Evolutionary conservation across 176 grass and related monocot genomes (phyloP), one percentile per base, ranked within the genome.

Genomic region (Areca catechu): DNA sequence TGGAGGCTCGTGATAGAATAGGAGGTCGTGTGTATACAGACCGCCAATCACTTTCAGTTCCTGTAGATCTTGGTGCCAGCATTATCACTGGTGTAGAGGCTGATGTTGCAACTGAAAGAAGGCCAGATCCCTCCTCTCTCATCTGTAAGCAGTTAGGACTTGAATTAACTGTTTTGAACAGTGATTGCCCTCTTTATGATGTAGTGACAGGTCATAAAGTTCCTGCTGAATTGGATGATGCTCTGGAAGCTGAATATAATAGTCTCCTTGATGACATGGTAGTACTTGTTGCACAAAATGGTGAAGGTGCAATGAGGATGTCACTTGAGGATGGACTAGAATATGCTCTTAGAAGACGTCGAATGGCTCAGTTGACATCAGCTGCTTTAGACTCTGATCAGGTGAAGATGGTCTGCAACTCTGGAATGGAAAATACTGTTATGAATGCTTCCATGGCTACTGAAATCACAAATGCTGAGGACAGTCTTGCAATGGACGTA

Each of bases 61-160:
- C 93, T 59, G 88, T 98, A 2, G 93, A 98, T 98, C 75, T 98
- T 75, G 93, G 93, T 88, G 93, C 93, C 71, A 98, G 93, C 70
- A 98, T 98, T 73, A 98, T 98, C 60, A 98, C 93, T 12, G 93
- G 93, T 65, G 76, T 98, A 28, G 84, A 98, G 63, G 93, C 87
- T 78, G 93, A 98, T 77, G 72, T 98, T 66, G 84, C 84, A 62
- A 89, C 93, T 57, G 93, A 98, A 77, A 82, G 93, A 84, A 83
- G 79, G 60, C 76, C 93, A 25, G 93, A 98, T 63, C 93, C 93
- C 20, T 98, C 93, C 10, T 82, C 93, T 76, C 80, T 98, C 55
- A 89, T 98, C 51, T 98, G 93, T 77, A 87, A 72, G 68, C 93
- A 98, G 70, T 75, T 92, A 51, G 84, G 93, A 75, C 84, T 98